phyloP scores from a whole-genome alignment of 169 alveolate genomes.

The Plasmodium yoelii region DNA sequence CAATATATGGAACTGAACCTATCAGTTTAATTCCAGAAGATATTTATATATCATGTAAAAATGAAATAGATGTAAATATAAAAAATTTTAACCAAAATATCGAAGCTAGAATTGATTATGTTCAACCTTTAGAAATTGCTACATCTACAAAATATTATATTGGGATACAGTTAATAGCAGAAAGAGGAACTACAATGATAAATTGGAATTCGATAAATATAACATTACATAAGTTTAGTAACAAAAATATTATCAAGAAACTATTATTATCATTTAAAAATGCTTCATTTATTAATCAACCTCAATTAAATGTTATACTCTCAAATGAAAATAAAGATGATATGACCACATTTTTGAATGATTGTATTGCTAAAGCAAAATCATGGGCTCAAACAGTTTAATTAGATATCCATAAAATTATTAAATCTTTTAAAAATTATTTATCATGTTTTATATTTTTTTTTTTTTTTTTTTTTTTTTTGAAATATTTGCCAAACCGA shows the following conservation, averaged over 20 bases:
- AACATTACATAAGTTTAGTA: slow-evolving; percentile 81
- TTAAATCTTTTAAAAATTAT: neutral
- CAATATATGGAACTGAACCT: slow-evolving; percentile 84
- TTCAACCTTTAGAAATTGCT: slow-evolving; percentile 84
- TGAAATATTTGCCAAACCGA: neutral
- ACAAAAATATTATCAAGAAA: slow-evolving; percentile 76
- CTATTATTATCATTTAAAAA: slow-evolving; percentile 78
- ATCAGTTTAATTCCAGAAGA: slow-evolving; percentile 76
- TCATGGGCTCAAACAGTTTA: slow-evolving; percentile 83
- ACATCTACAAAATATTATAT: slow-evolving; percentile 82
- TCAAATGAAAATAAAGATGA: slow-evolving; percentile 78
- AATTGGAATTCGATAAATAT: slow-evolving; percentile 81
- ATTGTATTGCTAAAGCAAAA: slow-evolving; percentile 82
- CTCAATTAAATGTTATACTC: slow-evolving; percentile 32
- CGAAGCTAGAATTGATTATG: slow-evolving; percentile 79
- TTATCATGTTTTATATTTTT: neutral
- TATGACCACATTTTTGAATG: slow-evolving; percentile 79
- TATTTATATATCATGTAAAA: slow-evolving; percentile 43
- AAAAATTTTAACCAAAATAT: slow-evolving; percentile 75
- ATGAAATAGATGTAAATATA: slow-evolving; percentile 74
- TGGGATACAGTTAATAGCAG: slow-evolving; percentile 83
- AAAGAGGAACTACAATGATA: slow-evolving; percentile 81
- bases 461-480: slow-evolving; percentile 7
- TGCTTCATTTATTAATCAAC: slow-evolving; percentile 83
- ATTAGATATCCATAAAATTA: neutral